Evolutionary conservation across 768 basidiomycete genomes (phyloP).

Genomic region (Lactarius sp.): DNA sequence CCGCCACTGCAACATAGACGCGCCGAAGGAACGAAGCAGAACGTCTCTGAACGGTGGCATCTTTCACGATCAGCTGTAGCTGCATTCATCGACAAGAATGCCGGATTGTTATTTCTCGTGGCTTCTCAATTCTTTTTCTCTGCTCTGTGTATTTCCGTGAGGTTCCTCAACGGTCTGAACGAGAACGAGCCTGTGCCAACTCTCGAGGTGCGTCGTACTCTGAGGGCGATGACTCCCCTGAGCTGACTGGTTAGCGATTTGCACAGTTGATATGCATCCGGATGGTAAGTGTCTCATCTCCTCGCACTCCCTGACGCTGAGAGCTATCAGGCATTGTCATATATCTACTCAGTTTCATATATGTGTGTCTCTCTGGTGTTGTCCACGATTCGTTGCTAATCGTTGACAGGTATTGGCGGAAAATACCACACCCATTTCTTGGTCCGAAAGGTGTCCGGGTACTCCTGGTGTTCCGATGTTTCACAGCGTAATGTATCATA

Average conservation of each 20-base stretch:
- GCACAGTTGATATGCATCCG: conserved; percentile 49
- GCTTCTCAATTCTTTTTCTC: conserved; percentile 55
- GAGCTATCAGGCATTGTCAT: conserved; percentile 43
- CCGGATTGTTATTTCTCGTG: conserved; percentile 56
- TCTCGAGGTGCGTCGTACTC: not conserved
- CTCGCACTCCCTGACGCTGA: not conserved
- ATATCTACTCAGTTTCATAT: conserved; percentile 46
- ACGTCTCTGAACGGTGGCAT: not conserved
- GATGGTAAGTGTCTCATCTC: conserved; percentile 42
- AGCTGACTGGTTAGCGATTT: not conserved
- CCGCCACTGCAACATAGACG: not conserved
- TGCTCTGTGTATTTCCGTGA: conserved; percentile 58
- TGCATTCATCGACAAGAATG: conserved; percentile 35
- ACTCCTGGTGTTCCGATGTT: conserved; percentile 53
- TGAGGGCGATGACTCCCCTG: not conserved
- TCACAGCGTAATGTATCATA: conserved; percentile 45
- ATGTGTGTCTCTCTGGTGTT: conserved; percentile 35
- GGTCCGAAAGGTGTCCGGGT: conserved; percentile 66
- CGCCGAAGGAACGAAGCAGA: not conserved
- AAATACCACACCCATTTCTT: conserved; percentile 52
- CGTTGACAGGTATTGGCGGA: conserved; percentile 35
- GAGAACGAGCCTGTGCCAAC: conserved; percentile 41
- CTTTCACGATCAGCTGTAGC: not conserved
- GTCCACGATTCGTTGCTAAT: not conserved
- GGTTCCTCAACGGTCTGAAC: conserved; percentile 53